Percentiles rank a stretch among this genome's conserved stretches.
phyloP scores from a whole-genome alignment of 2,329 filamentous ascomycete genomes.

The Aspergillus vadensis region DNA sequence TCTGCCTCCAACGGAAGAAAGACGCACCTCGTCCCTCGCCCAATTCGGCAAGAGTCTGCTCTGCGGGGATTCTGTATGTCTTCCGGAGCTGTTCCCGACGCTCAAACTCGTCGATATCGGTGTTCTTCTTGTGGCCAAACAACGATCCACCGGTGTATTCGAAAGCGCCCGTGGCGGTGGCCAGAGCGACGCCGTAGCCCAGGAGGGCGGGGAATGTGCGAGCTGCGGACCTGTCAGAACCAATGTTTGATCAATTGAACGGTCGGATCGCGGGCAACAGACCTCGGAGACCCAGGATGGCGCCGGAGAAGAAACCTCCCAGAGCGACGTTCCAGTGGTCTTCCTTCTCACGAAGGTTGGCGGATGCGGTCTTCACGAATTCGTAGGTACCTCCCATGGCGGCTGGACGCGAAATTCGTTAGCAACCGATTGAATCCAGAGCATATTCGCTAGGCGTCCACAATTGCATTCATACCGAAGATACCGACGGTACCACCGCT shows the following conservation, averaged over 20 bases:
- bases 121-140: constrained; percentile 57
- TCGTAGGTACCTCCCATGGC: constrained; percentile 73
- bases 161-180: constrained; percentile 63
- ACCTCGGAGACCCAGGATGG: constrained; percentile 73
- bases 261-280: constrained; percentile 31
- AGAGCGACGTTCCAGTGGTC: constrained; percentile 74
- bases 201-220: constrained; percentile 70
- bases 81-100: constrained; percentile 73
- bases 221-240: constrained; percentile 43
- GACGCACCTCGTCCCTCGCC: constrained; percentile 82
- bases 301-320: constrained; percentile 75
- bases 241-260: background rate
- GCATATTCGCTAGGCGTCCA: background rate
- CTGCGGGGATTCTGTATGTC: constrained; percentile 71
- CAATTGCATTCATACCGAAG: constrained; percentile 56
- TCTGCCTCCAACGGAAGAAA: background rate
- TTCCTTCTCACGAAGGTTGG: constrained; percentile 83
- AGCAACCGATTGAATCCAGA: background rate
- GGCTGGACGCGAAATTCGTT: constrained; percentile 50
- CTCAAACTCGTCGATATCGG: constrained; percentile 71
- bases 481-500: constrained; percentile 72
- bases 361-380: constrained; percentile 74
- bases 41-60: constrained; percentile 77
- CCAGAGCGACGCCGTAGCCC: constrained; percentile 65
- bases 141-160: constrained; percentile 67